A percentile compares a stretch with the other conserved stretches of the same genome.
These are phyloP conservation scores for Samsoniella hepiali DNA, from an alignment of 2,329 filamentous ascomycete genomes.

Conservation along the genomic window DNA sequence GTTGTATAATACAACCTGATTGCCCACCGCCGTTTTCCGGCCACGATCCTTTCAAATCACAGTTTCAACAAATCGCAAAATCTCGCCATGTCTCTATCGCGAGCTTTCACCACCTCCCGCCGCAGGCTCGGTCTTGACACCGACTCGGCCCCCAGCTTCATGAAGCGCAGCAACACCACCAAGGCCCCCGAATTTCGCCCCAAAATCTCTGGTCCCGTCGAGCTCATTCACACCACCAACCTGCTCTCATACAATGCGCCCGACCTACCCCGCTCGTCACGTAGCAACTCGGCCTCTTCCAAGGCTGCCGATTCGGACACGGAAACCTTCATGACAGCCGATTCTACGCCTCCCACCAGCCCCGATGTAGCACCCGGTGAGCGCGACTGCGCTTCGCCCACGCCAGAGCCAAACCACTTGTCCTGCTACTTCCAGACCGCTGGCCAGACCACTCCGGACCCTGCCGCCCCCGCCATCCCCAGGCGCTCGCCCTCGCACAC, in stretches of 20 bases:
- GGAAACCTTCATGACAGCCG: conserved; percentile 38
- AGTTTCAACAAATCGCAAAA: neutral
- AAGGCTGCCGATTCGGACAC: conserved; percentile 73
- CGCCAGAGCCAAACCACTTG: conserved; percentile 62
- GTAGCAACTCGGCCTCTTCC: conserved; percentile 46
- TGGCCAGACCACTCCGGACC: conserved; percentile 39
- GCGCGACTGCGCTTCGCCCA: conserved; percentile 50
- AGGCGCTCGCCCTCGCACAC: conserved; percentile 81
- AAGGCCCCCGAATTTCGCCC: conserved; percentile 49
- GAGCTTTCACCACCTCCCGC: conserved; percentile 70
- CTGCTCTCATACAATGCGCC: conserved; percentile 94
- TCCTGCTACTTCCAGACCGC: conserved; percentile 63
- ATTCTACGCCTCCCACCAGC: conserved; percentile 63
- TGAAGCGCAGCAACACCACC: conserved; percentile 49
- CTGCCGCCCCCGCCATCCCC: conserved; percentile 65
- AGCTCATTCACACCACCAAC: conserved; percentile 91
- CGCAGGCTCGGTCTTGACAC: conserved; percentile 52
- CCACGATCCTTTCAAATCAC: neutral
- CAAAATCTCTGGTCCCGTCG: conserved; percentile 84
- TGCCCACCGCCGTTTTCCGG: conserved; percentile 6
- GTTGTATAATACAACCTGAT: conserved; percentile 14
- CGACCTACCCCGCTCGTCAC: conserved; percentile 60
- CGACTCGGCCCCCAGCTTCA: conserved; percentile 35
- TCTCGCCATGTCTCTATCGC: conserved; percentile 54
- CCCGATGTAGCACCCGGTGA: conserved; percentile 61